Evolutionary conservation across 495 filamentous ascomycete species (phyloP), one percentile per base, ranked within the genome.

Genomic region (Staphylotrichum longicolle): DNA sequence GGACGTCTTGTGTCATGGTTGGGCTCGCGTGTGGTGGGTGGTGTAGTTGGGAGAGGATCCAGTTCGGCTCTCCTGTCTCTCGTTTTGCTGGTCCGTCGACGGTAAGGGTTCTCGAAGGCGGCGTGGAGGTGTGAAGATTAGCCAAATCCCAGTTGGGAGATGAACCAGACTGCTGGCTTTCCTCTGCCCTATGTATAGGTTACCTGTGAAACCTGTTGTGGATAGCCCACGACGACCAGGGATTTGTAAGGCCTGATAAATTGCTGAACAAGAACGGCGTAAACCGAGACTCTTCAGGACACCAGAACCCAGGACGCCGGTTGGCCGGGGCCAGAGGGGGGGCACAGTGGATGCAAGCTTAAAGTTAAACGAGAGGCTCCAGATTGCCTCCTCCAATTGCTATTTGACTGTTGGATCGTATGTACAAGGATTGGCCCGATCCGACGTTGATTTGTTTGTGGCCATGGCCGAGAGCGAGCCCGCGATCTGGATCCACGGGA

Each of bases 211-310:
- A 44, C 20, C 3, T 45, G 14, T 45, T n/a, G 42, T 45, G 27
- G 5, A 48, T 7, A 7, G 46, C 7, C 2, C 30, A 20, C 15
- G 42, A 15, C 11, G 42, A 8, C 20, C 1, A 30, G 37, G 37
- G 37, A 56, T 56, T 56, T 9, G 54, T 46, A 56, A 56, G 54
- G 54, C 32, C 54, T 56, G 54, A 45, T 50, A 37, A 58, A 50
- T 40, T 45, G 45, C 45, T 50, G 56, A 11, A 15, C 14, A n/a
- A 37, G 15, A 12, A 34, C 54, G 20, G 44, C 27, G 45, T 48
- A 40, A 47, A 20, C 0, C 42, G 35, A 37, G 37, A 27, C 20
- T 27, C 20, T 33, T 48, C 32, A n/a, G 39, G 7, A 44, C 12
- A 32, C 53, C 20, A 55, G 39, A 40, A 1, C 20, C 20, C 20